Percentiles rank a stretch among this genome's conserved stretches.
Conservation (phyloP, 148 eudicot genomes). For the Cornus florida region DNA sequence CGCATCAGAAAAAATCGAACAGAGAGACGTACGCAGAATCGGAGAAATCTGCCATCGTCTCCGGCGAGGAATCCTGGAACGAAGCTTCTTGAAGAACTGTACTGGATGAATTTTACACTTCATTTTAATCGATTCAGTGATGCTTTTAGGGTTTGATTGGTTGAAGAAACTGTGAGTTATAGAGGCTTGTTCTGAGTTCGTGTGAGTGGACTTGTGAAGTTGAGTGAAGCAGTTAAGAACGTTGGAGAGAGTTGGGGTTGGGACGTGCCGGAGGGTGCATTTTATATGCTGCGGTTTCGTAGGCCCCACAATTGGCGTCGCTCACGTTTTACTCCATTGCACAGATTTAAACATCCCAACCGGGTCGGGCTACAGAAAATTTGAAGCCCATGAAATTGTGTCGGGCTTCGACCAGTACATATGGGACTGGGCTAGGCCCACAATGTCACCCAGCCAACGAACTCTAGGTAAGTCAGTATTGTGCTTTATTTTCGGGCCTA, state of each 20-base stretch:
- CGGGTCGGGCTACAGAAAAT: no score
- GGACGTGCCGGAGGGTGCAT: neutral
- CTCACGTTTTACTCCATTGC: no score
- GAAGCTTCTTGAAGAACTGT: conserved; percentile 48
- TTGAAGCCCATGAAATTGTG: no score
- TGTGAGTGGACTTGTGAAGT: neutral
- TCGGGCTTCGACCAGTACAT: no score
- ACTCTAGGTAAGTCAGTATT: no score
- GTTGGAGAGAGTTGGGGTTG: neutral
- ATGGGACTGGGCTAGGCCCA: no score
- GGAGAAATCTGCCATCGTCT: conserved; percentile 58
- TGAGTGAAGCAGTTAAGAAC: conserved; percentile 19
- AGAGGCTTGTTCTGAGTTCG: neutral
- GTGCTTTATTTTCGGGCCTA: no score
- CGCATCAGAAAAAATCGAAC: neutral
- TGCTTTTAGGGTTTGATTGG: neutral
- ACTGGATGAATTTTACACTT: conserved; percentile 5
- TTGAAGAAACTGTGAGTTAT: neutral
- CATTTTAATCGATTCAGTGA: conserved; percentile 10
- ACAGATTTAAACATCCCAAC: no score
- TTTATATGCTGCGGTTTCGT: no score
- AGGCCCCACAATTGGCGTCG: no score
- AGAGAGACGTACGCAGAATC: conserved; percentile 16
- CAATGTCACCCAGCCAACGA: no score
- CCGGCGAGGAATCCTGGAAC: conserved; percentile 69